Evolutionary conservation across 371 early-diverging fungal species (phyloP).

Genomic region (Blastocladiella emersonii): DNA sequence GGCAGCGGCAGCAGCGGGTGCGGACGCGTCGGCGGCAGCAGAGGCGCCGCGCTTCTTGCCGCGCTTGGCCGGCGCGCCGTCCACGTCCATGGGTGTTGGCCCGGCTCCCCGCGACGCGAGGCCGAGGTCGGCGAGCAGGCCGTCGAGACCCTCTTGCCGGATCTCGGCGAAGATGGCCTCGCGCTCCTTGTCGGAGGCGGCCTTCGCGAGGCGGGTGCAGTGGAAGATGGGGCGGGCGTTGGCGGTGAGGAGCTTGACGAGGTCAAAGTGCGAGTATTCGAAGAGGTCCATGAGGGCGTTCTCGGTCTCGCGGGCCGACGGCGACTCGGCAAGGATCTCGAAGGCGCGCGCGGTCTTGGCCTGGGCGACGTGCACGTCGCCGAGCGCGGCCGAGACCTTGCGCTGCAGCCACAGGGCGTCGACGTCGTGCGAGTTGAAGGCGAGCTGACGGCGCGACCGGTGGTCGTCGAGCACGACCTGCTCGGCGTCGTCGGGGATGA

Average conservation of each 20-base stretch:
- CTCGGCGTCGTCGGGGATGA: no score
- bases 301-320: constrained; percentile 71
- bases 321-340: constrained; percentile 49
- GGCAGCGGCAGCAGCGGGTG: constrained; percentile 13
- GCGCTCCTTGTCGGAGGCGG: constrained; percentile 37
- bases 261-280: constrained; percentile 84
- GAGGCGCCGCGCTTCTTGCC: constrained; percentile 11
- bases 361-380: constrained; percentile 74
- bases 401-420: constrained; percentile 97
- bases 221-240: constrained; percentile 83
- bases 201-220: constrained; percentile 74
- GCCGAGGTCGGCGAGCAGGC: constrained; percentile 56
- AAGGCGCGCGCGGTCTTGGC: constrained; percentile 65
- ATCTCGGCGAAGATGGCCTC: constrained; percentile 49
- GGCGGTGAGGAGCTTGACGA: constrained; percentile 70
- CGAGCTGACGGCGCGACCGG: neutral
- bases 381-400: constrained; percentile 55
- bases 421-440: constrained; percentile 58
- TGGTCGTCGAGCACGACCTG: constrained; percentile 9
- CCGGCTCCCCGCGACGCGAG: constrained; percentile 49
- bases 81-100: constrained; percentile 41
- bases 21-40: constrained; percentile 21
- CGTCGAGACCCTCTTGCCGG: constrained; percentile 42
- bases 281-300: constrained; percentile 86
- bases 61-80: constrained; percentile 11